Conservation (phyloP, 116 monocot species). For the Thalassia testudinum region DNA sequence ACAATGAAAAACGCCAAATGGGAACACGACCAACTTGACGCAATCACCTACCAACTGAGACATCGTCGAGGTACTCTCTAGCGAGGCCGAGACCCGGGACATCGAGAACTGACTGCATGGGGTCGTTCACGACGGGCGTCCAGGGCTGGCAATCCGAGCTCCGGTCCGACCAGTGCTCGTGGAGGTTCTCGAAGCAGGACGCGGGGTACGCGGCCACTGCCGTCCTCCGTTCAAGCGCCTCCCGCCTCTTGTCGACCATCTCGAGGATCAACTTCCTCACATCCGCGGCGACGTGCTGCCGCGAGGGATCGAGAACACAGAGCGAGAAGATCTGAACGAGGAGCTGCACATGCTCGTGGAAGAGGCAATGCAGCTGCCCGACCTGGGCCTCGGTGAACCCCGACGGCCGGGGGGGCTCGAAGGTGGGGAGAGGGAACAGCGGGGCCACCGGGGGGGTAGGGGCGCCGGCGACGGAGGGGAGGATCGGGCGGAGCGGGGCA, state of each 20-base stretch:
- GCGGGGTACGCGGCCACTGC: constrained; percentile 27
- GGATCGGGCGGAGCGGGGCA: constrained; percentile 45
- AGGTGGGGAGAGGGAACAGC: too few relatives aligned
- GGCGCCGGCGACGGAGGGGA: constrained; percentile 34
- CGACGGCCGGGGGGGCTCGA: too few relatives aligned
- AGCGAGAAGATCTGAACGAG: constrained; percentile 74
- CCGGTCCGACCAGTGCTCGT: constrained; percentile 29
- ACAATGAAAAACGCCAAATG: neutral
- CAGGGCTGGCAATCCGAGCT: constrained; percentile 14
- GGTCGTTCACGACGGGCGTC: constrained; percentile 34
- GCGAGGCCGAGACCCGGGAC: constrained; percentile 51
- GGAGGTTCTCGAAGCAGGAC: constrained; percentile 32
- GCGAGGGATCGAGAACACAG: constrained; percentile 64
- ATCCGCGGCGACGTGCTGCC: constrained; percentile 40
- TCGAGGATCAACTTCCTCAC: constrained; percentile 56
- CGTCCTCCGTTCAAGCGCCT: constrained; percentile 22
- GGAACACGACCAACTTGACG: constrained; percentile 7
- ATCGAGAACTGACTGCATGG: constrained; percentile 63
- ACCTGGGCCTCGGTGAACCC: constrained; percentile 68
- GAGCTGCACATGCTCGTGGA: constrained; percentile 90
- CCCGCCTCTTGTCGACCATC: constrained; percentile 43
- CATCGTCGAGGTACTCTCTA: constrained; percentile 49
- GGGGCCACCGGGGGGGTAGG: constrained; percentile 8
- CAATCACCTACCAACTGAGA: constrained; percentile 53
- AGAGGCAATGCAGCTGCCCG: constrained; percentile 54